Percentiles rank a stretch among this genome's conserved stretches.
Evolutionary conservation across 2,329 filamentous ascomycete species (phyloP).

Genomic region (Chrysosporium queenslandicum): DNA sequence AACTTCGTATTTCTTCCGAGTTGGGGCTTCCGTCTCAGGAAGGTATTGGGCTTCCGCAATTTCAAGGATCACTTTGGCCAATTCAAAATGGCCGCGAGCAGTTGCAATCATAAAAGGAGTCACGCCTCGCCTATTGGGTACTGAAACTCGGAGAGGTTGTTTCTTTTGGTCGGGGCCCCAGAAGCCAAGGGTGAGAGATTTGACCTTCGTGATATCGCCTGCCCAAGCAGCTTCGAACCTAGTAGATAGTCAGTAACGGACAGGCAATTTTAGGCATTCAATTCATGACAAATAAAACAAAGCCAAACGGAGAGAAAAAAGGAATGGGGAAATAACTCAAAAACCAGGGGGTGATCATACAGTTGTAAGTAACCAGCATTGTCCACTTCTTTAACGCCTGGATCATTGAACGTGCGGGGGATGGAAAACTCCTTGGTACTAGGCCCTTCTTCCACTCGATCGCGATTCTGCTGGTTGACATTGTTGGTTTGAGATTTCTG

Average conservation of each 20-base stretch:
- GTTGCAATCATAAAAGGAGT: constrained; percentile 61
- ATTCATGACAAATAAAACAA: background rate
- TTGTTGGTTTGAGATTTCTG: background rate
- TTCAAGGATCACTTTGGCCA: constrained; percentile 57
- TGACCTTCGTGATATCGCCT: constrained; percentile 53
- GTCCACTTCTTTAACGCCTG: constrained; percentile 37
- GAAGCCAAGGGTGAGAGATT: constrained; percentile 23
- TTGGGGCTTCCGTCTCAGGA: constrained; percentile 42
- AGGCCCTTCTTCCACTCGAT: background rate
- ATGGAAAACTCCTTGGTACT: constrained; percentile 37
- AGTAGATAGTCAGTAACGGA: constrained; percentile 4
- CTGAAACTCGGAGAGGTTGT: constrained; percentile 53
- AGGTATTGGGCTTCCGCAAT: constrained; percentile 61
- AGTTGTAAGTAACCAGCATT: constrained; percentile 37
- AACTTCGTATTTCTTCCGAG: constrained; percentile 30
- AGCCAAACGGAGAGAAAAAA: background rate
- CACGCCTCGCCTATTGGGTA: constrained; percentile 43
- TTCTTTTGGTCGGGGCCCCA: constrained; percentile 43
- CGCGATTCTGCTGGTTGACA: background rate
- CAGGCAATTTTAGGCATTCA: background rate
- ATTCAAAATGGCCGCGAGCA: constrained; percentile 52
- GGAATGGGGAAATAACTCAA: background rate
- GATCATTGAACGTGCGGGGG: constrained; percentile 43
- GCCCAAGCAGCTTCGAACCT: constrained; percentile 54
- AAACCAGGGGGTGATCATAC: constrained; percentile 8